These are phyloP conservation scores for Arthrobotrys conoides DNA, from an alignment of 2,329 filamentous ascomycete genomes.

Conservation along the genomic window DNA sequence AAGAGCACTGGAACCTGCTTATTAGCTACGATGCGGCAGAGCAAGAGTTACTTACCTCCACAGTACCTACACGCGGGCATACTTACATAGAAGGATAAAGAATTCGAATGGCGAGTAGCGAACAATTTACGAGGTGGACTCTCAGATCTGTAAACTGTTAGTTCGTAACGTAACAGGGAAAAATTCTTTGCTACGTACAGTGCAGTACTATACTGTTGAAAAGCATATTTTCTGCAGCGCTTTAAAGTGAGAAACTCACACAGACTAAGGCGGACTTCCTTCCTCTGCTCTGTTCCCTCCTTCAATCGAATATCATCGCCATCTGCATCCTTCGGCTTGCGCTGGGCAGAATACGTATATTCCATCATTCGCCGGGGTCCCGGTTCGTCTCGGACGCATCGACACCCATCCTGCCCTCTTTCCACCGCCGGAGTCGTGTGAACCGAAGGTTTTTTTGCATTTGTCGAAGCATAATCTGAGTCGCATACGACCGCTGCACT, in stretches of 20 bases:
- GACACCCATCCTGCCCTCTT: conserved; percentile 17
- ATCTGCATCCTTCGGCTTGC: conserved; percentile 22
- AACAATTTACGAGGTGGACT: conserved; percentile 31
- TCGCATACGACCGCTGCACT: conserved; percentile 49
- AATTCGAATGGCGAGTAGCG: conserved; percentile 35
- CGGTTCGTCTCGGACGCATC: conserved; percentile 51
- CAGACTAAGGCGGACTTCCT: conserved; percentile 19
- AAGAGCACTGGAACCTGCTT: conserved; percentile 24
- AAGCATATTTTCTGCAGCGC: conserved; percentile 35
- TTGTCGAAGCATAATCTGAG: conserved; percentile 39
- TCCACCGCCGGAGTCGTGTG: conserved; percentile 37
- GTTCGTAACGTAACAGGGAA: conserved; percentile 32
- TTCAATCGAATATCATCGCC: conserved; percentile 1
- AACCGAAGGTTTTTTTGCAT: conserved; percentile 33
- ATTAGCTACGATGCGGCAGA: conserved; percentile 54
- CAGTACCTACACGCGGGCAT: too few relatives aligned
- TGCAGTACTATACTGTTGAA: too few relatives aligned
- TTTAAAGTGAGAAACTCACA: conserved; percentile 48
- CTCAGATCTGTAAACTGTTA: conserved; percentile 18
- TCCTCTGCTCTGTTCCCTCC: conserved; percentile 29
- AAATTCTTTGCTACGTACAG: conserved; percentile 42
- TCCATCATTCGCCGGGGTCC: conserved; percentile 39
- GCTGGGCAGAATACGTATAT: conserved; percentile 37
- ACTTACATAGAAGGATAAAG: conserved; percentile 17
- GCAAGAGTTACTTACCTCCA: not conserved